Base-by-base conservation (phyloP, 1,284 basidiomycete genomes). In the Neonothopanus nambi region DNA sequence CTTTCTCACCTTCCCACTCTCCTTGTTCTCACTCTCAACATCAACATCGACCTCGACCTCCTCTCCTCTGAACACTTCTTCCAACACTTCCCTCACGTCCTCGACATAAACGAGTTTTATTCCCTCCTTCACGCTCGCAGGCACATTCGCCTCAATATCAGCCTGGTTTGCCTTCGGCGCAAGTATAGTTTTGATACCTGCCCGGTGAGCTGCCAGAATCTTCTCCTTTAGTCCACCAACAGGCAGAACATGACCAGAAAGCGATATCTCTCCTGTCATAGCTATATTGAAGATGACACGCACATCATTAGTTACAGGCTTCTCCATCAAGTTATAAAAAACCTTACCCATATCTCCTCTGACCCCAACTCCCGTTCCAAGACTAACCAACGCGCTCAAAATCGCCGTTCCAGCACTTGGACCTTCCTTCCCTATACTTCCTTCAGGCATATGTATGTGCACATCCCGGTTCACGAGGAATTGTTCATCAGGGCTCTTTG, bases 391-490 rank as follows among this genome's bases (percentile, higher is more conserved):
- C 1, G 95, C 95, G 33, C 91, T 87, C 48, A 95, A 69, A 43
- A 99, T 88, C 0, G 96, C 96, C 1, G 94, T 97, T 45, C 96
- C 96, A 0, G 96, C 96, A 61, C 91, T 94, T 0, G 96, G 96
- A 0, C 96, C 96, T 65, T 99, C 96, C 75, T 99, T 99, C 46
- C 96, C 96, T 57, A 99, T 93, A 55, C 91, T 92, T 5, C 96
- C 96, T 68, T 97, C 95, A 0, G 95, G 94, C 94, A 95, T 96
- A 68, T 97, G 95, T 40, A 97, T 81, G 67, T 97, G 94, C 15
- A 97, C 80, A 64, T 96, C 93, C 38, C 84, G 79, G 65, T 95
- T 89, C 44, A 86, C 86, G 58, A 98, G 73, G 67, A 95, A 88
- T 64, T 88, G 85, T 59, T 90, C 87, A 3, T 82, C 82, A 11